Evolutionary conservation across 2,329 filamentous ascomycete species (phyloP), one percentile per base, ranked within the genome.

Genomic region (Ophiostoma sp.): DNA sequence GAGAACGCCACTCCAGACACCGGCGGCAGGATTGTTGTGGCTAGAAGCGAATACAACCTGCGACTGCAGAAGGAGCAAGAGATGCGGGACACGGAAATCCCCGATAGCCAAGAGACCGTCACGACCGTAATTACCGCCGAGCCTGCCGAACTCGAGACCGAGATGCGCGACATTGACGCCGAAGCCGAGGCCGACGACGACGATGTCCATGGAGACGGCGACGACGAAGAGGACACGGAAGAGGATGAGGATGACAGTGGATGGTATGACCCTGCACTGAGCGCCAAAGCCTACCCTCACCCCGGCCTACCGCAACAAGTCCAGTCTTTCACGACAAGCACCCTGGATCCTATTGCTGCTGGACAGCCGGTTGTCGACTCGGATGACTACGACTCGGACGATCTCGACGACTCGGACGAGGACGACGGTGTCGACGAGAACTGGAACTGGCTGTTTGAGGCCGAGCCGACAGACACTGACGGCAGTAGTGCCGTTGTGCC

Each of bases 401-500:
- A 71, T 59, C 33, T 31, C 57, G 78, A 78, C 6, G 45, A 31
- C 64, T 78, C 78, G 75, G 77, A 78, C 61, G 45, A 70, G 7
- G 76, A 77, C 50, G 77, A 75, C 57, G 50, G 19, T 0, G 68
- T 72, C 3, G 73, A 72, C n/a, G 66, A 74, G n/a, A 64, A 72
- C 68, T 75, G 74, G 74, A 48, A 72, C 33, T 75, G 74, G 72
- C 63, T 73, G 0, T 75, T 75, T 8, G 72, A 75, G 31, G 36
- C 61, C n/a, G 73, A 74, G 39, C 68, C 71, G 7, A 52, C 45
- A 3, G 19, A 69, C 25, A 3, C n/a, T 2, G 8, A 25, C 55
- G 45, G 22, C 22, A 15, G 25, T 66, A 69, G 31, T 28, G n/a
- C n/a, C 63, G 57, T 2, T 64, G 71, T n/a, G 72, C 66, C 31